Percentiles rank a stretch among this genome's conserved stretches.
phyloP scores from a whole-genome alignment of 2,329 filamentous ascomycete genomes.

The Aschersonia sp. region DNA sequence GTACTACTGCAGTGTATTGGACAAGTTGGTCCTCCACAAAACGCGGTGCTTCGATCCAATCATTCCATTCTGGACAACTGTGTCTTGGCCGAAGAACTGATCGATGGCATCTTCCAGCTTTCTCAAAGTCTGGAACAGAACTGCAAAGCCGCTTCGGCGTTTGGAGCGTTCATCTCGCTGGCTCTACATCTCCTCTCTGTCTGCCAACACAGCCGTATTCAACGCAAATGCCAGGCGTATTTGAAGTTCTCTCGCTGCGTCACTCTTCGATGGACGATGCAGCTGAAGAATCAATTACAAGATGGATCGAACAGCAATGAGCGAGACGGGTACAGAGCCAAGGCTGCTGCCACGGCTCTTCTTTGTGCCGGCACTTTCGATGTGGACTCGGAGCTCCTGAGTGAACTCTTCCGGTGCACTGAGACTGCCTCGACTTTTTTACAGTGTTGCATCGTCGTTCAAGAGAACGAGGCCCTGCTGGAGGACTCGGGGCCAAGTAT shows the following conservation, averaged over 20 bases:
- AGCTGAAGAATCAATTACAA: not conserved
- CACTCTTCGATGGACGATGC: not conserved
- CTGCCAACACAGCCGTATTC: not conserved
- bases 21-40: slow-evolving; percentile 6
- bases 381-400: not conserved
- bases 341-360: not conserved
- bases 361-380: not conserved
- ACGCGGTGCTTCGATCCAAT: not conserved
- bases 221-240: not conserved
- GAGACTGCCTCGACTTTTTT: not conserved
- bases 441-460: not conserved
- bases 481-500: not conserved
- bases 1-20: slow-evolving; percentile 10
- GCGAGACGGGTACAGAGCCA: not conserved
- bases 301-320: not conserved
- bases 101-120: not conserved
- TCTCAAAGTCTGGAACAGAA: not conserved
- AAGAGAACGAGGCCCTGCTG: not conserved
- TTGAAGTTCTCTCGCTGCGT: not conserved
- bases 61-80: slow-evolving; percentile 3
- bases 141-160: slow-evolving; percentile 2
- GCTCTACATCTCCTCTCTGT: not conserved
- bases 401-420: not conserved
- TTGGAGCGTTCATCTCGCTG: not conserved
- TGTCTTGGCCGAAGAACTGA: not conserved